Evolutionary conservation across 306 rosid genomes (phyloP), one percentile per base, ranked within the genome.

Genomic region (Fragaria nilgerrensis): DNA sequence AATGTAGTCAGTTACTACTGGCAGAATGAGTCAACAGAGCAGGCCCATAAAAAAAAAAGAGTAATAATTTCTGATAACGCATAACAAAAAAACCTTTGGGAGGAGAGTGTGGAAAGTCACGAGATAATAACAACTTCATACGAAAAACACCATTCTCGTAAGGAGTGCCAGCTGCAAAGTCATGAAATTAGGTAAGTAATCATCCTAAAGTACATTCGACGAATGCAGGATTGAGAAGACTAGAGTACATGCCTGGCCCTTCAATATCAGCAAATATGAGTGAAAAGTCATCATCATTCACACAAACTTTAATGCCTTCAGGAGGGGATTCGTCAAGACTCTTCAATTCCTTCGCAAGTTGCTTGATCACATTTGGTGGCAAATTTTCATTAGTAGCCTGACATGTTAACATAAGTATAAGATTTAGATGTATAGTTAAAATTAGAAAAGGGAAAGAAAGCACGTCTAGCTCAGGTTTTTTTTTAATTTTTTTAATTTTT

Each of bases 361-460:
- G 99, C 86, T 86, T 96, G 74, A 96, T 89, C 25, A 92, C 99
- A 79, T 96, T 96, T 78, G 99, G 99, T 23, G 99, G 97, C 77
- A 96, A 96, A 86, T 96, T 96, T 82, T 96, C 99, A 78, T 96
- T 96, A 5, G 99, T 91, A 43, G 99, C 98, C 99, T 92, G 86
- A 77, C 75, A 80, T 78, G 77, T 75, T 68, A 73, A 67, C 74
- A 77, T 15, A 76, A 78, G 7, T 23, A 72, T 34, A 23, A 77
- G 36, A 75, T 73, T 41, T 73, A n/a, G 44, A 15, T 11, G 25
- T 22, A 66, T 15, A 75, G 45, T 50, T 27, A 11, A 25, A 66
- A 66, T 20, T 39, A 41, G 11, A 12, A 23, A 36, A 3, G 1
- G 5, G 5, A 17, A 52, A 55, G 13, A 19, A 39, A 49, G 10